phyloP scores from a whole-genome alignment of 192 early-diverging fungal genomes.

The Backusella parvicylindrica region DNA sequence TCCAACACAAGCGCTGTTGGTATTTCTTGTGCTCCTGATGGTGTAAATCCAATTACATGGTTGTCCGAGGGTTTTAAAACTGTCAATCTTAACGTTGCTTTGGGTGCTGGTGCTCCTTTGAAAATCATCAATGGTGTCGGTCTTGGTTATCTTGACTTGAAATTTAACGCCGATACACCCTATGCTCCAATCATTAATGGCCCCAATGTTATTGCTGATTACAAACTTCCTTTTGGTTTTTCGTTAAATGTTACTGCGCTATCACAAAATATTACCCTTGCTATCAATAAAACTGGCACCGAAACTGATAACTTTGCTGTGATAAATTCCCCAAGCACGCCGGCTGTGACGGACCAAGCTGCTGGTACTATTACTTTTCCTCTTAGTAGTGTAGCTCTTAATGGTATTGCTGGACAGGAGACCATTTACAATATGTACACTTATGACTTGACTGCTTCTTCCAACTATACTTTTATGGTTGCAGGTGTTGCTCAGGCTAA shows the following conservation, averaged over 20 bases:
- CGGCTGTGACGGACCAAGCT: conserved; percentile 36
- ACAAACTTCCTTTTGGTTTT: conserved; percentile 62
- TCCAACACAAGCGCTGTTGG: conserved; percentile 46
- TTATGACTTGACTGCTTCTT: conserved; percentile 40
- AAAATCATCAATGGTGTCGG: conserved; percentile 48
- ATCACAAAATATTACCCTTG: conserved; percentile 47
- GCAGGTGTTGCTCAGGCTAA: conserved; percentile 44
- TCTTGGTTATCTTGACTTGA: conserved; percentile 51
- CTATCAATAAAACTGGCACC: conserved; percentile 16
- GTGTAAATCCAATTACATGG: conserved; percentile 45
- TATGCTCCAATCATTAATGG: conserved; percentile 49
- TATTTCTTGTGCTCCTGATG: conserved; percentile 48
- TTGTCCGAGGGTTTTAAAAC: conserved; percentile 44
- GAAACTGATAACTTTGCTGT: conserved; percentile 24
- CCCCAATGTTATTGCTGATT: conserved; percentile 44
- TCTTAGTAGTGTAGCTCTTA: conserved; percentile 38
- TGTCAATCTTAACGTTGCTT: conserved; percentile 46
- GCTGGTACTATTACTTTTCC: conserved; percentile 47
- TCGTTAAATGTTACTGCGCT: conserved; percentile 50
- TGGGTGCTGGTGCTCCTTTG: conserved; percentile 37
- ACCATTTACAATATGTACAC: conserved; percentile 51
- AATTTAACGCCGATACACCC: conserved; percentile 38
- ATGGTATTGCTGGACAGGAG: conserved; percentile 39
- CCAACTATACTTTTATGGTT: conserved; percentile 38
- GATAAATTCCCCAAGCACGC: conserved; percentile 14